Base-by-base conservation (phyloP, 495 filamentous ascomycete species). In the Pseudevernia furfuracea region DNA sequence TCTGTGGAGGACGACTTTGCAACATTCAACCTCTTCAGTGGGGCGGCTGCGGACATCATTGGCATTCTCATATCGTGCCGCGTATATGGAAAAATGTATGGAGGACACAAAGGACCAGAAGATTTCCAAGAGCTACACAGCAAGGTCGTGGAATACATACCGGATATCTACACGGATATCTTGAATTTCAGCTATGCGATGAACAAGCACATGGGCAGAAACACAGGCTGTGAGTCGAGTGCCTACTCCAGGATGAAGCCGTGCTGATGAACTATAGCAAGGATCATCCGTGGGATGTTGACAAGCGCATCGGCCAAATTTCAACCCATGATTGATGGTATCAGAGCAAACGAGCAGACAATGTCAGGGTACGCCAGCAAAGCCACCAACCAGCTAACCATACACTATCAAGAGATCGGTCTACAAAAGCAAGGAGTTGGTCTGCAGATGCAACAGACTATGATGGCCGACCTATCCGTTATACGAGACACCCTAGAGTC, bases 41-140 rank as follows among this genome's bases (percentile, higher is more conserved):
- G 57, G 12, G 57, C 57, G 25, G 57, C 57, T 25, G 57, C 57
- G 57, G 57, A 59, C 57, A 59, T 59, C n/a, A 41, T 59, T 59
- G 57, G 57, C 34, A 59, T 59, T 23, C 57, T 59, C 36, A 59
- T 59, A 38, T 38, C 34, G 34, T 59, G 57, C 9, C 57, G 57
- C 6, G 57, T 59, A 28, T 59, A 59, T 19, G 57, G 57, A 2
- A 59, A 41, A 21, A 59, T 59, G 57, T 59, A 41, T 25, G 57
- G 57, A 28, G 57, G 57, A 38, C 57, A 59, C 12, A 59, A 59
- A 41, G 57, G 57, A 3, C 57, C 57, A 41, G 57, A 59, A 19
- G 57, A 59, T 15, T 59, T 59, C 38, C 57, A 59, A 41, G 57
- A 59, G 57, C 36, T 59, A 21, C 57, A 59, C 57, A 28, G 15